Conservation (phyloP, 2,329 filamentous ascomycete species). For the Cladosporium velox region DNA sequence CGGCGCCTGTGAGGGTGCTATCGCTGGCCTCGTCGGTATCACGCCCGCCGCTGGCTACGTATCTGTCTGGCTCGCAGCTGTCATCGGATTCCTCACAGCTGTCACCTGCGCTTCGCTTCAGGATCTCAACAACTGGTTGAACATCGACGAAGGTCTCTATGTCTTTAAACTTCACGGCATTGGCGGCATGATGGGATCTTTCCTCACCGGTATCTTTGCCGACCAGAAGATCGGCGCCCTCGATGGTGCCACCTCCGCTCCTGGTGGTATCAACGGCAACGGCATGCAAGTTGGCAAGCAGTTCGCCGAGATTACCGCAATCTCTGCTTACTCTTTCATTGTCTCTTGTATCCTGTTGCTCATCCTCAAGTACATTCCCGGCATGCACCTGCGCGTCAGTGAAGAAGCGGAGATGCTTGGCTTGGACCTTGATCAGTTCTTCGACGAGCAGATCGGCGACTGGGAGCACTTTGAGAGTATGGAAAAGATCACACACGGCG, state of each 20-base stretch:
- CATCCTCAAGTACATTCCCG: slow-evolving; percentile 57
- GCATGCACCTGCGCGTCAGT: slow-evolving; percentile 55
- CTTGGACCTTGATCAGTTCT: slow-evolving; percentile 57
- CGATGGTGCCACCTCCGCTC: slow-evolving; percentile 52
- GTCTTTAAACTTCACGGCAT: slow-evolving; percentile 62
- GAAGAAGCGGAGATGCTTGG: slow-evolving; percentile 59
- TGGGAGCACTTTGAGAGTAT: slow-evolving; percentile 33
- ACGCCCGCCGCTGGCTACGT: slow-evolving; percentile 59
- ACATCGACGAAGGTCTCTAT: slow-evolving; percentile 60
- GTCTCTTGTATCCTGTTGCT: slow-evolving; percentile 55
- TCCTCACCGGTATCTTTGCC: slow-evolving; percentile 61
- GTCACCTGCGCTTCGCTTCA: slow-evolving; percentile 53
- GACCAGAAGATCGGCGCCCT: slow-evolving; percentile 50
- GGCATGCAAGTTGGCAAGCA: slow-evolving; percentile 59
- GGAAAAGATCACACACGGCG: slow-evolving; percentile 32
- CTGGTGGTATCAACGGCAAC: slow-evolving; percentile 57
- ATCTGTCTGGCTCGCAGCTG: slow-evolving; percentile 54
- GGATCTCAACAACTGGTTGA: slow-evolving; percentile 56
- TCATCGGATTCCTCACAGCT: slow-evolving; percentile 59
- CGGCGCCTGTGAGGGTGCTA: slow-evolving; percentile 59
- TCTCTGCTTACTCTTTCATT: slow-evolving; percentile 55
- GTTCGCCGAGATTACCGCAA: slow-evolving; percentile 58
- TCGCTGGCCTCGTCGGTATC: slow-evolving; percentile 63
- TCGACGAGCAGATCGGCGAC: slow-evolving; percentile 56
- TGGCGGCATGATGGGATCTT: slow-evolving; percentile 59